Percentiles rank a stretch among this genome's conserved stretches.
phyloP scores from a whole-genome alignment of 164 flowering plant species.

The Paratinospora sagittata region DNA sequence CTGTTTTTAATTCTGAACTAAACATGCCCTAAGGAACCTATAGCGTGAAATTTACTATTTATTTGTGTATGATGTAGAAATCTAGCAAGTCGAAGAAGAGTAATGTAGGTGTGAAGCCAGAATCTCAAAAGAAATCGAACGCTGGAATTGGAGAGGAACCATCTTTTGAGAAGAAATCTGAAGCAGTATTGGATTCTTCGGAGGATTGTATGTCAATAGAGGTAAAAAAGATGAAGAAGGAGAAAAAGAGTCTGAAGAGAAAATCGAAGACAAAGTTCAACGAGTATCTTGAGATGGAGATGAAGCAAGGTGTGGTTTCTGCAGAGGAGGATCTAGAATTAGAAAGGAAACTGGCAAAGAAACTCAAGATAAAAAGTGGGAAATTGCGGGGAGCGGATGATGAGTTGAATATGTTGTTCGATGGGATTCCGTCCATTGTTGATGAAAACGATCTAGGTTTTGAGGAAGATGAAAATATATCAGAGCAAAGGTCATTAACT shows the following conservation, averaged over 20 bases:
- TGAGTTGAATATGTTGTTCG: slow-evolving; percentile 50
- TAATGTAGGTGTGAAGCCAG: no score
- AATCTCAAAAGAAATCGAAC: slow-evolving; percentile 7
- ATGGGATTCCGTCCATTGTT: slow-evolving; percentile 37
- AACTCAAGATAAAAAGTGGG: slow-evolving; percentile 66
- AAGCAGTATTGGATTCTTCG: slow-evolving; percentile 8
- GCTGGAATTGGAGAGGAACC: slow-evolving; percentile 2
- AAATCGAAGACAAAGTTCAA: slow-evolving; percentile 55
- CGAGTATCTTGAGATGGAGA: slow-evolving; percentile 52
- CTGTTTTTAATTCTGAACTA: no score
- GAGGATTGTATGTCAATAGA: not conserved
- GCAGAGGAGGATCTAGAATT: slow-evolving; percentile 57
- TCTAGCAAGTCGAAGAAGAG: slow-evolving; percentile 17
- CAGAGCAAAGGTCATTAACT: slow-evolving; percentile 12
- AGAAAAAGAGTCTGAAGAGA: slow-evolving; percentile 27
- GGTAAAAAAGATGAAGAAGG: slow-evolving; percentile 12
- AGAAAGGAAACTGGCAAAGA: slow-evolving; percentile 78
- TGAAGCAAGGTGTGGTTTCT: slow-evolving; percentile 20
- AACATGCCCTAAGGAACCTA: not conserved
- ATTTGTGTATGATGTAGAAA: slow-evolving; percentile 21
- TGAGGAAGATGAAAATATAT: slow-evolving; percentile 9
- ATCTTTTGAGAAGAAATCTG: slow-evolving; percentile 9
- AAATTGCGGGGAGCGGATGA: slow-evolving; percentile 55
- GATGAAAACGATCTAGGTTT: slow-evolving; percentile 17
- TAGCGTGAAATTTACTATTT: not conserved